Base-by-base conservation (phyloP, 441 rosid genomes). In the Adansonia grandidieri region DNA sequence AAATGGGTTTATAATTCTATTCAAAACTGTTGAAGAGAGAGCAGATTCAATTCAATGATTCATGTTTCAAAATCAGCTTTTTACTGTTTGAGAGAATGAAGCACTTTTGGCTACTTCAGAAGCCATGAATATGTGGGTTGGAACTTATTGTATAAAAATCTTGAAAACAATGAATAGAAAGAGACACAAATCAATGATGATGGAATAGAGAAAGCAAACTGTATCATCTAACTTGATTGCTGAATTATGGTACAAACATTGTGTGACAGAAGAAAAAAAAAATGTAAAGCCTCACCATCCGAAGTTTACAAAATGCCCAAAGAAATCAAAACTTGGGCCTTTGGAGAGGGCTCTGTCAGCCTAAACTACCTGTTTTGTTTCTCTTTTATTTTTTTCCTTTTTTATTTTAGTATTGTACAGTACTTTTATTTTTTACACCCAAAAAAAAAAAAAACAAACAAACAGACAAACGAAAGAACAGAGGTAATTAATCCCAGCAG, bases 241-340 rank as follows among this genome's bases (percentile, higher is more conserved):
- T 37, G 66, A 15, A 7, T 56, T 73, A 44, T 64, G 53, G 8
- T 78, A 71, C 81, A 78, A 71, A 73, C 22, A 20, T 64, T 61
- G 14, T 22, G 58, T 5, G 67, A 64, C 77, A 22, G 2, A 61
- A 19, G 0, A 78, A 11, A 10, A 62, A 8, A 20, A 54, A 77
- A 4, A 19, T 57, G 77, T 77, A 77, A 77, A 84, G 93, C 93
- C 95, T 84, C 94, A 66, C 87, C 93, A 78, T 90, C 92, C 94
- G 83, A 84, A 48, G 86, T 74, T 54, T 77, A 80, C 83, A 89
- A 88, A 87, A 86, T 83, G 78, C 91, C 90, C 95, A 84, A 85
- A 84, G 79, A 70, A 48, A 14, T n/a, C 74, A 89, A 87, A 82
- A 76, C 70, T 83, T 81, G 93, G 96, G 89, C 87, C 85, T 82